A percentile compares a stretch with the other conserved stretches of the same genome.
phyloP scores from a whole-genome alignment of 495 filamentous ascomycete species.

The Neurospora hispaniola region DNA sequence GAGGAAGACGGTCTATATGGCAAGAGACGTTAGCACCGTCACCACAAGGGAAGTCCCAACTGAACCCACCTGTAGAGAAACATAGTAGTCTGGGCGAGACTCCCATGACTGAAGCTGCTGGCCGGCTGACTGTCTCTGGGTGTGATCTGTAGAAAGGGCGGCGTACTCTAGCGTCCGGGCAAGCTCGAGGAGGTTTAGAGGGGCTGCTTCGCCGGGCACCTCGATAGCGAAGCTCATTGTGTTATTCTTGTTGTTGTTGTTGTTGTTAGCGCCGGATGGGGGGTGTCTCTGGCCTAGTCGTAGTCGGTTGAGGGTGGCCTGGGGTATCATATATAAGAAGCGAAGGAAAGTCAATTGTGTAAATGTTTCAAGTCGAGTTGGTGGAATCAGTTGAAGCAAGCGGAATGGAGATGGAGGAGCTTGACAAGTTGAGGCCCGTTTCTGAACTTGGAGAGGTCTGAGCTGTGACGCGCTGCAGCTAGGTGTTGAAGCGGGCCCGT shows the following conservation, averaged over 20 bases:
- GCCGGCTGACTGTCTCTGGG: slow-evolving; percentile 66
- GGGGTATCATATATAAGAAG: not conserved
- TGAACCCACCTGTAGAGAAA: slow-evolving; percentile 58
- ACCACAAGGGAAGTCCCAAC: not conserved
- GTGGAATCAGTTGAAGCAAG: not conserved
- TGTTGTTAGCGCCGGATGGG: not conserved
- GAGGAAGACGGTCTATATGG: slow-evolving; percentile 57
- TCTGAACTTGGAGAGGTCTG: not conserved
- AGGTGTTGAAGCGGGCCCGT: not conserved
- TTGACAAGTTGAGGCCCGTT: not conserved
- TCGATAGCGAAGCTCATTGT: slow-evolving; percentile 45
- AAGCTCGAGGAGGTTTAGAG: slow-evolving; percentile 53
- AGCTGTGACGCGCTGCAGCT: not conserved
- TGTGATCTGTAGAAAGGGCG: slow-evolving; percentile 61
- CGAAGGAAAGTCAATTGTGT: not conserved
- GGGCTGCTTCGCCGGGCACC: slow-evolving; percentile 41
- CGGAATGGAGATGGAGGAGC: not conserved
- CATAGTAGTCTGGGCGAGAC: slow-evolving; percentile 59
- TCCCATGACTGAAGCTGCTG: slow-evolving; percentile 86
- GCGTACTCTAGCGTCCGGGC: slow-evolving; percentile 61
- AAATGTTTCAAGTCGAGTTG: not conserved
- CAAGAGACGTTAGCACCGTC: not conserved
- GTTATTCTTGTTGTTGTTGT: not conserved
- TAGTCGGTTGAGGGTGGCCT: not conserved
- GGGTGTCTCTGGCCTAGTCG: not conserved